phyloP scores from a whole-genome alignment of 2,329 filamentous ascomycete genomes.

The Bipolaris oryzae region DNA sequence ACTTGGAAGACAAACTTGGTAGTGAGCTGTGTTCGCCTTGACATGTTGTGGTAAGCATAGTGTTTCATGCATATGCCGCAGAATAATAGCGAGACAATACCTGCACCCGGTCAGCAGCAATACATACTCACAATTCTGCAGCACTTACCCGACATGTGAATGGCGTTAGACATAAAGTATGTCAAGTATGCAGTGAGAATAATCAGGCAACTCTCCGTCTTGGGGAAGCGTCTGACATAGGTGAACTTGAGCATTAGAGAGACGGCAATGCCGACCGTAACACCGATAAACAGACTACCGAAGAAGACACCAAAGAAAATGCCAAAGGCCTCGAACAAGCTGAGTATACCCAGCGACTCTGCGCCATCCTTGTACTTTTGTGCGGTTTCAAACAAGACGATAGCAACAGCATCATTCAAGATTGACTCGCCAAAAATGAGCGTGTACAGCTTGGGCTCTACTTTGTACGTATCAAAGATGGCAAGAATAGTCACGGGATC shows the following conservation, averaged over 20 bases:
- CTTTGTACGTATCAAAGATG: slow-evolving; percentile 99
- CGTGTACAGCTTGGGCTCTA: slow-evolving; percentile 97
- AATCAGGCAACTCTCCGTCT: slow-evolving; percentile 95
- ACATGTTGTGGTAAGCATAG: slow-evolving; percentile 99
- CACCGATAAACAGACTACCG: slow-evolving; percentile 86
- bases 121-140: background rate
- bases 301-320: slow-evolving; percentile 97
- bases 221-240: slow-evolving; percentile 86
- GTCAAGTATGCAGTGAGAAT: slow-evolving; percentile 93
- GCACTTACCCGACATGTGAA: slow-evolving; percentile 87
- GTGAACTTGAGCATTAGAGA: slow-evolving; percentile 93
- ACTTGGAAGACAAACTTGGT: slow-evolving; percentile 98
- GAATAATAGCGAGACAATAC: slow-evolving; percentile 95
- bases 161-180: slow-evolving; percentile 96
- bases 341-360: slow-evolving; percentile 72
- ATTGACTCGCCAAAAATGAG: slow-evolving; percentile 99
- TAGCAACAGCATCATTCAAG: slow-evolving; percentile 96
- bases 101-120: slow-evolving; percentile 53
- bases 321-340: slow-evolving; percentile 87
- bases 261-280: slow-evolving; percentile 83
- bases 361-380: slow-evolving; percentile 85
- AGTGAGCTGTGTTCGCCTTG: slow-evolving; percentile 91
- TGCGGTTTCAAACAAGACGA: slow-evolving; percentile 97
- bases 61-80: slow-evolving; percentile 98
- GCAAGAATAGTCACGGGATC: slow-evolving; percentile 97